These are phyloP conservation scores for Helotiales sp. DNA, from an alignment of 2,329 filamentous ascomycete genomes.

Conservation along the genomic window DNA sequence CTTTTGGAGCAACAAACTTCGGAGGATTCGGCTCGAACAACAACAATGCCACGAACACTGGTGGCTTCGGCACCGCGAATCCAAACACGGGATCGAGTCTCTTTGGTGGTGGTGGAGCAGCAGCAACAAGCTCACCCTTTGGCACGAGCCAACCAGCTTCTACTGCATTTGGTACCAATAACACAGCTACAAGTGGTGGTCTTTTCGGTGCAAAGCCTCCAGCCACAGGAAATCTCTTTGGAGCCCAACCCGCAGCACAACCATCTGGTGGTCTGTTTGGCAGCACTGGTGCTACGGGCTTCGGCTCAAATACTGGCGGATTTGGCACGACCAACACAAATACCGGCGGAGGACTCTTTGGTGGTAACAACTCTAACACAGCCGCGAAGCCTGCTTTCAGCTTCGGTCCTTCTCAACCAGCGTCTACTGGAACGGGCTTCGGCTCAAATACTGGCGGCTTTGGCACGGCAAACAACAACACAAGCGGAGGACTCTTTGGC, in stretches of 20 bases:
- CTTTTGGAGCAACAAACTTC: slow-evolving; percentile 59
- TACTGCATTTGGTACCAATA: slow-evolving; percentile 49
- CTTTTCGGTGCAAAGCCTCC: slow-evolving; percentile 43
- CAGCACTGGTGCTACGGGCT: slow-evolving; percentile 36
- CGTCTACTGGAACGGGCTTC: slow-evolving; percentile 27
- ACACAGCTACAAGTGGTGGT: slow-evolving; percentile 33
- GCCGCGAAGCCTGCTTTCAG: slow-evolving; percentile 39
- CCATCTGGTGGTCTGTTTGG: slow-evolving; percentile 27
- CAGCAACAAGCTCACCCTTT: slow-evolving; percentile 41
- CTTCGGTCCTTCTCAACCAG: slow-evolving; percentile 27
- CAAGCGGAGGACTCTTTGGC: slow-evolving; percentile 40
- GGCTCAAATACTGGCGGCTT: slow-evolving; percentile 29
- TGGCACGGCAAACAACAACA: too few species aligned
- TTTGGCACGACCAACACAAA: slow-evolving; percentile 32
- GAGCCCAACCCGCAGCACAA: slow-evolving; percentile 34
- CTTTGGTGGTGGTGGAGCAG: slow-evolving; percentile 41
- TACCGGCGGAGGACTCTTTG: slow-evolving; percentile 29
- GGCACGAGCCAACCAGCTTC: slow-evolving; percentile 43
- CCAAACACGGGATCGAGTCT: slow-evolving; percentile 35
- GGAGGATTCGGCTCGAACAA: slow-evolving; percentile 38
- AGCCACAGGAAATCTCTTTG: slow-evolving; percentile 42
- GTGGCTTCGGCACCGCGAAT: slow-evolving; percentile 28
- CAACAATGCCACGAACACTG: slow-evolving; percentile 22
- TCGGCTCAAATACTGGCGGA: slow-evolving; percentile 38
- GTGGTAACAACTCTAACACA: slow-evolving; percentile 39